These are phyloP conservation scores for Chrysanthemum lavandulifolium DNA, from an alignment of 129 eudicot species.

Conservation along the genomic window DNA sequence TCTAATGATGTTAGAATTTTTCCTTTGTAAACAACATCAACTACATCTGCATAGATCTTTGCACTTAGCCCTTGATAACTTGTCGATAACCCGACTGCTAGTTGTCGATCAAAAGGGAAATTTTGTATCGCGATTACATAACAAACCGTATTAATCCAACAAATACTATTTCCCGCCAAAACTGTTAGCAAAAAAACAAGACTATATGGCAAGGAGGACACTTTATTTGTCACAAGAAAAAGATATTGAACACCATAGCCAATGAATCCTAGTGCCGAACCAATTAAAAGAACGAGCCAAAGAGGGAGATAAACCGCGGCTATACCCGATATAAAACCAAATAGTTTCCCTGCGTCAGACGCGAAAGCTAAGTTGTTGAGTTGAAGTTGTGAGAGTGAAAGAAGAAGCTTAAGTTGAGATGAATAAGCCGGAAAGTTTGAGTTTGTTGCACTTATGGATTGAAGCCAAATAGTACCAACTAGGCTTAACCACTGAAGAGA, in stretches of 20 bases:
- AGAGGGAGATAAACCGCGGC: conserved; percentile 71
- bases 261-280: conserved; percentile 55
- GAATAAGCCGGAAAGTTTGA: conserved; percentile 86
- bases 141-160: conserved; percentile 91
- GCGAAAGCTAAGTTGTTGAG: conserved; percentile 93
- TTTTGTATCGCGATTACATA: conserved; percentile 64
- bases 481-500: conserved; percentile 79
- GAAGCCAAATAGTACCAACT: conserved; percentile 78
- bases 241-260: conserved; percentile 82
- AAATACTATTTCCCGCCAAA: conserved; percentile 79
- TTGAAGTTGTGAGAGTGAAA: conserved; percentile 72
- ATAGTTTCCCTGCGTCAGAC: conserved; percentile 84
- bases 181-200: conserved; percentile 59
- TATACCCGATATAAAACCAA: conserved; percentile 75
- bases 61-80: conserved; percentile 82
- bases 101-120: conserved; percentile 66
- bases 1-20: conserved; percentile 17
- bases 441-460: conserved; percentile 79
- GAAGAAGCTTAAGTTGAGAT: conserved; percentile 73
- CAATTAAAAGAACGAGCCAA: conserved; percentile 75
- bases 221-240: conserved; percentile 38
- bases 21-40: conserved; percentile 35
- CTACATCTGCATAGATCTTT: conserved; percentile 52
- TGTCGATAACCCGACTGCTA: conserved; percentile 74
- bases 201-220: conserved; percentile 45